These are phyloP conservation scores for Cymbopogon citratus DNA, from an alignment of 176 grass and related monocot species.

Conservation along the genomic window DNA sequence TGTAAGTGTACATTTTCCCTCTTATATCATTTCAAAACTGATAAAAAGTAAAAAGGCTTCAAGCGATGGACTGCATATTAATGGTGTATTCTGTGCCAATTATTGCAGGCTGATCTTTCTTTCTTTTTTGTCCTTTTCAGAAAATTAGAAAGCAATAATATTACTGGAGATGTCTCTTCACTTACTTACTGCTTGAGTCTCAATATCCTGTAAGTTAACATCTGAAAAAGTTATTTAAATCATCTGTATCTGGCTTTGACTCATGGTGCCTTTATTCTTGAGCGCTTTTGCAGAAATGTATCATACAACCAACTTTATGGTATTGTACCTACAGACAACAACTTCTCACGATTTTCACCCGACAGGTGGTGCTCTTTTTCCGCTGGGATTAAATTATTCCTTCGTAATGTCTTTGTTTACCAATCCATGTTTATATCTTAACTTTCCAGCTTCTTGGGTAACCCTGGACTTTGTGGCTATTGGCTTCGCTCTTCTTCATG, in stretches of 20 bases:
- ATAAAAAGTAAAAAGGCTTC: neutral
- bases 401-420: neutral
- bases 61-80: neutral
- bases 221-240: slow-evolving; percentile 4
- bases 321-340: slow-evolving; percentile 67
- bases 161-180: slow-evolving; percentile 69
- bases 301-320: slow-evolving; percentile 82
- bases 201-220: slow-evolving; percentile 58
- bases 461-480: slow-evolving; percentile 81
- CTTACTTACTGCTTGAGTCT: slow-evolving; percentile 82
- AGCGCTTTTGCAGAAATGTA: slow-evolving; percentile 58
- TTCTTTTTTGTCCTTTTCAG: slow-evolving; percentile 27
- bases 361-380: slow-evolving; percentile 43
- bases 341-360: slow-evolving; percentile 84
- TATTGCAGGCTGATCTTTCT: slow-evolving; percentile 28
- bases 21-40: neutral
- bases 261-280: neutral
- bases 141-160: slow-evolving; percentile 80
- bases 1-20: slow-evolving; percentile 50
- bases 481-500: slow-evolving; percentile 68
- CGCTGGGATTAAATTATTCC: neutral
- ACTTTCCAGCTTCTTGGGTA: slow-evolving; percentile 69
- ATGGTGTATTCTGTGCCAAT: neutral
- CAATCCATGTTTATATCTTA: slow-evolving; percentile 11
- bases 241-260: slow-evolving; percentile 12